phyloP scores from a whole-genome alignment of 192 early-diverging fungal species.

The Lobosporangium transversale region DNA sequence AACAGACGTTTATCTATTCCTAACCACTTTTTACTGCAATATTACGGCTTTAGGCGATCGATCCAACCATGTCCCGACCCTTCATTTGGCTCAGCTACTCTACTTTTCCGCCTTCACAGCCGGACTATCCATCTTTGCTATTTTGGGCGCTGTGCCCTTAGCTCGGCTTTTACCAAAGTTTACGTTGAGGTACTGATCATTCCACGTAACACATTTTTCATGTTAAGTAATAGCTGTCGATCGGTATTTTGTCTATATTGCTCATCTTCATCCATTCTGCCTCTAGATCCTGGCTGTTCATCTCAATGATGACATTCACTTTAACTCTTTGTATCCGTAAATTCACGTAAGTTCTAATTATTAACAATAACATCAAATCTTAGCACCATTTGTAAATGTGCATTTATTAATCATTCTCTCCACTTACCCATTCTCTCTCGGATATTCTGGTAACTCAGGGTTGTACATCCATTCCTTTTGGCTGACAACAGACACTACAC shows the following conservation, averaged over 20 bases:
- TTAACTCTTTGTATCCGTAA: slow-evolving; percentile 58
- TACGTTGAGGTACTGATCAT: slow-evolving; percentile 3
- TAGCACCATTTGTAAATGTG: too few relatives aligned
- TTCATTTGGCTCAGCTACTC: slow-evolving; percentile 87
- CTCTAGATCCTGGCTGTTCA: slow-evolving; percentile 4
- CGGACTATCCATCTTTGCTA: slow-evolving; percentile 58
- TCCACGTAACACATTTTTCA: neutral
- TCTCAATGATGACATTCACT: neutral
- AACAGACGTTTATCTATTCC: too few relatives aligned
- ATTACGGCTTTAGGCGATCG: slow-evolving; percentile 84
- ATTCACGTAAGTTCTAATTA: slow-evolving; percentile 61
- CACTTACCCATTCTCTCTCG: too few relatives aligned
- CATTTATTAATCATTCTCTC: too few relatives aligned
- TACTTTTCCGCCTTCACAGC: slow-evolving; percentile 81
- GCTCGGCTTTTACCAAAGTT: slow-evolving; percentile 30
- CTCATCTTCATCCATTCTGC: neutral
- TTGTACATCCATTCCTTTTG: slow-evolving; percentile 93
- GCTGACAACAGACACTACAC: slow-evolving; percentile 96
- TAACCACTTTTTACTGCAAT: too few relatives aligned
- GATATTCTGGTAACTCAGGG: slow-evolving; percentile 50
- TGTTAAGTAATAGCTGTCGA: too few relatives aligned
- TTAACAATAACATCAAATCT: too few relatives aligned
- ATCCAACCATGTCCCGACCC: slow-evolving; percentile 78
- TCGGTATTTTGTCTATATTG: slow-evolving; percentile 16
- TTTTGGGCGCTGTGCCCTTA: slow-evolving; percentile 51